phyloP scores from a whole-genome alignment of 148 eudicot species.

The Heliamphora exappendiculata region DNA sequence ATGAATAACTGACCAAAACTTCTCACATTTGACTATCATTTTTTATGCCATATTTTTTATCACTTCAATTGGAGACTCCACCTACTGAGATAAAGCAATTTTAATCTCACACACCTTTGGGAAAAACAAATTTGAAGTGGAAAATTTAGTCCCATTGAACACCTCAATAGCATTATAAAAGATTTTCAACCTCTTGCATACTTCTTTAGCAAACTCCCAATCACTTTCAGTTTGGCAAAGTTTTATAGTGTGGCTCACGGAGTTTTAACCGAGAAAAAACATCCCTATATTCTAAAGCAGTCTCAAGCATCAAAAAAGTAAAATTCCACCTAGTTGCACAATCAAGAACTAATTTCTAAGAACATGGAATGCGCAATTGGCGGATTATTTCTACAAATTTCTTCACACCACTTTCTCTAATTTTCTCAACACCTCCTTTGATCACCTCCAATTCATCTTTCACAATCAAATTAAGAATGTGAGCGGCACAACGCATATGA shows the following conservation, averaged over 20 bases:
- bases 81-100: not conserved
- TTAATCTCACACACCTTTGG: not conserved
- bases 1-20: not conserved
- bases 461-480: conserved; percentile 22
- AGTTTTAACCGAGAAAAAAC: not conserved
- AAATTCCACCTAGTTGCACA: not conserved
- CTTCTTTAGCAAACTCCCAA: not conserved
- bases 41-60: not conserved
- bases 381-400: not conserved
- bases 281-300: not conserved
- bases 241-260: not conserved
- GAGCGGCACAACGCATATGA: conserved; percentile 21
- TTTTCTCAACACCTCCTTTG: conserved; percentile 12
- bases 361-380: not conserved
- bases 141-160: not conserved
- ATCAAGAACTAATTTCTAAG: not conserved
- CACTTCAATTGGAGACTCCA: not conserved
- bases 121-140: not conserved
- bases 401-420: conserved; percentile 15
- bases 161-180: not conserved
- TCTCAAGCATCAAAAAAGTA: not conserved
- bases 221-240: not conserved
- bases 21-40: not conserved
- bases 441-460: conserved; percentile 25
- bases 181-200: not conserved